phyloP scores from a whole-genome alignment of 2,329 filamentous ascomycete species.

The Ceratocystis lukuohia region DNA sequence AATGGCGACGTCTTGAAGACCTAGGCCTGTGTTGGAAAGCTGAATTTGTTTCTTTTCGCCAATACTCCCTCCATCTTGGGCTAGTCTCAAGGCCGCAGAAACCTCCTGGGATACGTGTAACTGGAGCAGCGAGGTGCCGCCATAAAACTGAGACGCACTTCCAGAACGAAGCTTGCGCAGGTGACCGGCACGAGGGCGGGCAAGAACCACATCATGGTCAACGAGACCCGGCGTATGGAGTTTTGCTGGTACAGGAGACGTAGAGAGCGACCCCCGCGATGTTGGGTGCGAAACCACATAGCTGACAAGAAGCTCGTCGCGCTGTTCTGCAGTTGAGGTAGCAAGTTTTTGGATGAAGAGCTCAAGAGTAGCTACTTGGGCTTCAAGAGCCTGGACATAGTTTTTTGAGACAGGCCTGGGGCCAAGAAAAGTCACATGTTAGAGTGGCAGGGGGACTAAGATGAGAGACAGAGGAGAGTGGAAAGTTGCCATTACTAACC shows the following conservation, averaged over 20 bases:
- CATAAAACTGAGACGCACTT: slow-evolving; percentile 16
- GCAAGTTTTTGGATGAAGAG: slow-evolving; percentile 33
- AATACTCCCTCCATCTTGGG: background rate
- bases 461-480: background rate
- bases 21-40: slow-evolving; percentile 2
- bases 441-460: background rate
- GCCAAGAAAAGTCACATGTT: background rate
- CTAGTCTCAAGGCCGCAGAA: background rate
- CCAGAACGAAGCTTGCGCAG: slow-evolving; percentile 20
- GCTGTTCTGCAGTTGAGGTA: slow-evolving; percentile 28
- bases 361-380: slow-evolving; percentile 34
- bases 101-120: slow-evolving; percentile 11
- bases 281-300: slow-evolving; percentile 20
- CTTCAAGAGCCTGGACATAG: slow-evolving; percentile 36
- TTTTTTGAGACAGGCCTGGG: slow-evolving; percentile 32
- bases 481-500: slow-evolving; percentile 23
- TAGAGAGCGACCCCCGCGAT: slow-evolving; percentile 20
- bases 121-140: slow-evolving; percentile 15
- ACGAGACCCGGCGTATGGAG: background rate
- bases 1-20: slow-evolving; percentile 22
- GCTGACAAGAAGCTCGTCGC: slow-evolving; percentile 32
- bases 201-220: slow-evolving; percentile 17
- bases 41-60: background rate
- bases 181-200: slow-evolving; percentile 26
- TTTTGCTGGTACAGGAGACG: background rate